Base-by-base conservation (phyloP, 176 grass and related monocot species). In the Cenchrus purpureus region DNA sequence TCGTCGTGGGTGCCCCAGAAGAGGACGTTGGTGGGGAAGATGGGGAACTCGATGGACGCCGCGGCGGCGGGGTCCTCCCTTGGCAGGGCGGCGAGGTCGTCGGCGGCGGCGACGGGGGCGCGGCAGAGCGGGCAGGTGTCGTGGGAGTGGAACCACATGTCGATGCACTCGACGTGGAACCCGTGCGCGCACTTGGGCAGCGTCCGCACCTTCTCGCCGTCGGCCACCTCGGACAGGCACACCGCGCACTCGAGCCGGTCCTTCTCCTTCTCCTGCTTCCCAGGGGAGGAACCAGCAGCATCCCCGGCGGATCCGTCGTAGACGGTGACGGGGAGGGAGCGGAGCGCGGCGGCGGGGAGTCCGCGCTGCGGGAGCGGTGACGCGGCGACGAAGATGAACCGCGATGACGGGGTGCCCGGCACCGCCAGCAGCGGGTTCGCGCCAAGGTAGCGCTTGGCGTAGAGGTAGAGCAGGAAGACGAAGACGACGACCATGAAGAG, bases 111-210 rank as follows among this genome's bases (percentile, higher is more conserved):
- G 31, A 98, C 92, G 76, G 92, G 80, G 5, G 79, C 80, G 57
- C 95, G 93, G 87, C 95, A 98, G 50, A 98, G 87, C 19, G 93
- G 93, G 84, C 95, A 98, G 65, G 95, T 95, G 51, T 92, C 90
- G 76, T 95, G 93, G 7, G 95, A 98, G 63, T 92, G 92, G 83
- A 98, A 93, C 95, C 95, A 98, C 95, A 90, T 95, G 87, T 98
- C 95, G 75, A 98, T 95, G 89, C 95, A 98, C 22, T 93, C 89
- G 0, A 95, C 84, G 82, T 98, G 95, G 85, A 98, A 98, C 0
- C 93, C 77, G 56, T 98, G 95, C 54, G 4, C 86, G 87, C 95
- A 98, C 84, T 95, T 98, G 82, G 93, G 91, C 60, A 98, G 87
- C 74, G 87, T 8, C 5, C 95, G 87, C 57, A 88, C 85, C 80